Base-by-base conservation (phyloP, 306 rosid species). In the Prosopis cineraria region DNA sequence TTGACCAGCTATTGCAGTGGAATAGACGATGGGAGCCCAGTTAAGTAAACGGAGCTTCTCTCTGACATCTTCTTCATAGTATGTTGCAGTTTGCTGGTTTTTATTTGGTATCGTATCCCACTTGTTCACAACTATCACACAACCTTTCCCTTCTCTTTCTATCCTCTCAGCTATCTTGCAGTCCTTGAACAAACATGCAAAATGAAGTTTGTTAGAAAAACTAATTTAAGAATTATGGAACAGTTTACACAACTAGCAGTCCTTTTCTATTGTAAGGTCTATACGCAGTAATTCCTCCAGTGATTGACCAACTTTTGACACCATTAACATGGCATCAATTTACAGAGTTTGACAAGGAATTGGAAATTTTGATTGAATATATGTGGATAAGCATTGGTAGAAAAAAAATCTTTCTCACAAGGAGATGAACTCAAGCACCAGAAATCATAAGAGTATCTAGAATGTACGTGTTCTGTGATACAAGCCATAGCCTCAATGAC, bases 41-140 rank as follows among this genome's bases (percentile, higher is more conserved):
- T 78, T 87, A 79, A 95, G 93, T 67, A 62, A 44, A 9, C 96
- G 96, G 53, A 95, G 91, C 88, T 92, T 95, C 81, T 95, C 93
- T 81, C 98, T 86, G 81, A 95, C 93, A 88, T 91, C 98, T 83
- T 92, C 89, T 84, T 95, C 98, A 53, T 95, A 92, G 82, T 86
- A 85, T 74, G 85, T 71, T 34, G 98, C 92, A 52, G 96, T 92
- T 93, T 92, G 96, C 83, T 92, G 98, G 76, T 92, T 91, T 78
- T 95, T 95, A 80, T 92, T 88, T 17, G 98, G 95, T 85, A 92
- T 89, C 16, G 98, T 95, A 83, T 95, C 98, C 98, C 98, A 95
- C 83, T 95, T 95, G 84, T 95, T 92, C 37, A 95, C 98, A 56
- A 92, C 98, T 53, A 95, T 89, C 81, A 95, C 88, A 81, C 98